phyloP scores from a whole-genome alignment of 495 filamentous ascomycete species.

The Hyaloscypha finlandica region DNA sequence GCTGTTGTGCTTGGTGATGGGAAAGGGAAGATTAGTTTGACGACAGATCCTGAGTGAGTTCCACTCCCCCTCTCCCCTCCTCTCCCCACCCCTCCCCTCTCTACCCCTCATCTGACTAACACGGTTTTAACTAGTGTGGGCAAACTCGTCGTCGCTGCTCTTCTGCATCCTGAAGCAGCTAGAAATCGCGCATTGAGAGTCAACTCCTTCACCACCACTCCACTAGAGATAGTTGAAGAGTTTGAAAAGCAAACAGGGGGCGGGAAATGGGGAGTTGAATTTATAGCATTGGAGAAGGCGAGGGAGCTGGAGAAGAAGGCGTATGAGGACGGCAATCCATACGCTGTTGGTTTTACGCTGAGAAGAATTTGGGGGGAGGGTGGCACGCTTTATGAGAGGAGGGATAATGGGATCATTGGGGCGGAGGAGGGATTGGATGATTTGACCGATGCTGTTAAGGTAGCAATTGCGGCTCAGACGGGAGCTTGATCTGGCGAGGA shows the following conservation, averaged over 20 bases:
- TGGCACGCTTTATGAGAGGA: conserved; percentile 66
- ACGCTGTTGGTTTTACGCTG: conserved; percentile 59
- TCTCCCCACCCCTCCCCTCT: too few relatives aligned
- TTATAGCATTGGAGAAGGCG: conserved; percentile 53
- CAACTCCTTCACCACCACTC: conserved; percentile 69
- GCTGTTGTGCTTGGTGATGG: conserved; percentile 61
- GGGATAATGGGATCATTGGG: conserved; percentile 63
- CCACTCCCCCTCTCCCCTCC: too few relatives aligned
- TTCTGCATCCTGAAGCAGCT: conserved; percentile 54
- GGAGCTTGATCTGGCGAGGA: not conserved
- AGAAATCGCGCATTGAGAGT: conserved; percentile 61
- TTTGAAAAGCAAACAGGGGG: conserved; percentile 61
- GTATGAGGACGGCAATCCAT: conserved; percentile 54
- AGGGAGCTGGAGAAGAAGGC: conserved; percentile 53
- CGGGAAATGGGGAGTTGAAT: conserved; percentile 52
- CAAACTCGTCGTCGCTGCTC: conserved; percentile 59
- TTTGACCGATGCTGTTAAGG: conserved; percentile 48
- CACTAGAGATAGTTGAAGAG: conserved; percentile 60
- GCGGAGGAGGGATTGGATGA: conserved; percentile 45
- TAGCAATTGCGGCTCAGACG: conserved; percentile 35
- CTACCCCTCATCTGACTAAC: too few relatives aligned
- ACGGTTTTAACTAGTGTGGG: conserved; percentile 53
- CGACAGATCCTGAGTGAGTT: conserved; percentile 63
- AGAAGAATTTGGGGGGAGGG: conserved; percentile 72
- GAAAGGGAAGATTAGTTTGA: conserved; percentile 60